Evolutionary conservation across 192 early-diverging fungal genomes (phyloP), one percentile per base, ranked within the genome.

Genomic region (Coemansia sp.): DNA sequence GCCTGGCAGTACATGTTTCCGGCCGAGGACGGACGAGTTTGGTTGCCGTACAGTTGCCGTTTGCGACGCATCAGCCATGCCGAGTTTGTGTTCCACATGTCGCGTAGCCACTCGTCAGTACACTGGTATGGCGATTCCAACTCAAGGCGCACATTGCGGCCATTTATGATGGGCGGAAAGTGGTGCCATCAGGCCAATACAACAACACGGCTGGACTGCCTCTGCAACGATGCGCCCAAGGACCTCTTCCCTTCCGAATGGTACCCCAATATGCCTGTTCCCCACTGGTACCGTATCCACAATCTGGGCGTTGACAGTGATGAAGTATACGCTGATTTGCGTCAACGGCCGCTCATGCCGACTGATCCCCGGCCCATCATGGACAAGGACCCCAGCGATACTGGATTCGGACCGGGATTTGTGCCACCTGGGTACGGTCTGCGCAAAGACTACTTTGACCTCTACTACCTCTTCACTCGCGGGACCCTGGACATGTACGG

Each of bases 91-190:
- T 52, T 52, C 48, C 53, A 57, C 32, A 61, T 60, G 57, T 52
- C 56, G 10, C 23, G 16, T 7, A 21, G 0, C 14, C 39, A 47
- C 20, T 50, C 57, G 12, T 51, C 58, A 1, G 41, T 68, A 21
- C 65, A 68, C 35, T 68, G 65, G 65, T 68, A 53, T 38, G 65
- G 65, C 11, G 65, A 68, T 45, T 68, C 65, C 2, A 68, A 68
- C 41, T 68, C 65, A 11, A 52, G 65, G 6, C 47, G 65, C 25
- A 57, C 65, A 5, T 17, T 68, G 18, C 38, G 57, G 26, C 56
- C 58, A 14, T 47, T 68, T 26, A 23, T 56, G 11, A 40, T 46
- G 27, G 52, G 52, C 35, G 65, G 65, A 31, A 39, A 48, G 32
- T 68, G 58, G 57, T 68, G 65, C 39, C 45, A 68, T 28, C 14